Evolutionary conservation across 1,139 yeast genomes (phyloP), one percentile per base, ranked within the genome.

Genomic region (Candida pseudocylindracea): DNA sequence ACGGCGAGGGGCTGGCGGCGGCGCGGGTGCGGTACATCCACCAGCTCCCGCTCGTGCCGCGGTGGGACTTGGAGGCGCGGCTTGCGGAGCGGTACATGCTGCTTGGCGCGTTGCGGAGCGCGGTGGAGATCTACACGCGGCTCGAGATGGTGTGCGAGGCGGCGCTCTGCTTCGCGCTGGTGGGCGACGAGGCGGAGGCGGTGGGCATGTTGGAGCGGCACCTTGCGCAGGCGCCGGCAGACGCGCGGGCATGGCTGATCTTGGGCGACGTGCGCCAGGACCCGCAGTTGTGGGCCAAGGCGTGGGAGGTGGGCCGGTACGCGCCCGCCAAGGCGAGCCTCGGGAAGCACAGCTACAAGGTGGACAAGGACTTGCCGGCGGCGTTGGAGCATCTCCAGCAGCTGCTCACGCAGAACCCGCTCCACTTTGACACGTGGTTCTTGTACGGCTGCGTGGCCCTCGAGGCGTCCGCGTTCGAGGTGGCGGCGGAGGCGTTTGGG

Each of bases 401-500:
- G 32, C 72, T 92, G 10, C 59, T 88, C 37, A 57, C 62, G 20
- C 69, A 70, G 12, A 75, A 75, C 45, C 92, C 95, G n/a, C 56
- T 81, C 36, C 71, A 66, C 42, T 70, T 66, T 43, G 79, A 76
- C 27, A 79, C 91, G 31, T 85, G 96, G 94, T 88, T 72, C 49
- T 67, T 83, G 43, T 85, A 85, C 45, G 96, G 98, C 5, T 80
- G 94, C 45, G 63, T 85, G 36, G 94, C 93, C 0, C 57, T 91
- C 33, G 94, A 83, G 45, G 52, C 71, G 10, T 63, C 57, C 9
- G 72, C 76, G 42, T 79, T 63, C 54, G 78, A 72, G 29, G 53
- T 79, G 32, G 93, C 96, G 0, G 73, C 94, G 0, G 93, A 81
- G 46, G 95, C 95, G 0, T 85, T 91, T 48, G 74, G 93, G 2